Conservation (phyloP, 805 yeast species). For the Myxozyma kluyveri region DNA sequence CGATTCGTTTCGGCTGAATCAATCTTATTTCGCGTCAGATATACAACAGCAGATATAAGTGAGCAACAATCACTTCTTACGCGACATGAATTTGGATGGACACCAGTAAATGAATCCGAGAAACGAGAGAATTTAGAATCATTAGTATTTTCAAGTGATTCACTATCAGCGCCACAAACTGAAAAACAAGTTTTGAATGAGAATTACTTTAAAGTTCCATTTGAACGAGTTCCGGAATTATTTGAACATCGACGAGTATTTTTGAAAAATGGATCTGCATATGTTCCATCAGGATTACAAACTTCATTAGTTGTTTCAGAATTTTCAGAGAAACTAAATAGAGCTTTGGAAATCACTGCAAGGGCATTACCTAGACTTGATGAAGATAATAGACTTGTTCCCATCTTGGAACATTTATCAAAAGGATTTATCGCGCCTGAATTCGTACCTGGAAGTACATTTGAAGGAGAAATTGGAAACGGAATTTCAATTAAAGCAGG, state of each 20-base stretch:
- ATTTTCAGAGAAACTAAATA: conserved; percentile 53
- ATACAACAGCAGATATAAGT: conserved; percentile 53
- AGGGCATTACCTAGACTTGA: conserved; percentile 78
- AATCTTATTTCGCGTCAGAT: conserved; percentile 70
- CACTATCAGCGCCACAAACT: conserved; percentile 37
- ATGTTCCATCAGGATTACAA: conserved; percentile 80
- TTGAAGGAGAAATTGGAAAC: conserved; percentile 16
- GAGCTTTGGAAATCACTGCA: conserved; percentile 62
- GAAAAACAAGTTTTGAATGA: conserved; percentile 45
- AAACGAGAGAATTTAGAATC: conserved; percentile 49
- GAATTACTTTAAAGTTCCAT: conserved; percentile 77
- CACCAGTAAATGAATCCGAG: conserved; percentile 62
- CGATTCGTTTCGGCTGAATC: conserved; percentile 79
- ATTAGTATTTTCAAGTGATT: conserved; percentile 53
- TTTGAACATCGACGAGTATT: conserved; percentile 70
- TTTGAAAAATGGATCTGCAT: conserved; percentile 69
- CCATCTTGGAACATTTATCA: conserved; percentile 75
- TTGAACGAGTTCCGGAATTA: conserved; percentile 77
- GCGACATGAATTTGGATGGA: conserved; percentile 67
- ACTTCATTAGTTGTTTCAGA: conserved; percentile 66
- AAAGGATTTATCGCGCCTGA: conserved; percentile 59
- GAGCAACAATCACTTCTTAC: conserved; percentile 65
- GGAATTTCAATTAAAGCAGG: conserved; percentile 57
- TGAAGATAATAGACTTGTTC: conserved; percentile 86
- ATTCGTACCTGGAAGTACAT: conserved; percentile 37